Evolutionary conservation across 2,329 filamentous ascomycete genomes (phyloP).

Genomic region (Orbilia oligospora): DNA sequence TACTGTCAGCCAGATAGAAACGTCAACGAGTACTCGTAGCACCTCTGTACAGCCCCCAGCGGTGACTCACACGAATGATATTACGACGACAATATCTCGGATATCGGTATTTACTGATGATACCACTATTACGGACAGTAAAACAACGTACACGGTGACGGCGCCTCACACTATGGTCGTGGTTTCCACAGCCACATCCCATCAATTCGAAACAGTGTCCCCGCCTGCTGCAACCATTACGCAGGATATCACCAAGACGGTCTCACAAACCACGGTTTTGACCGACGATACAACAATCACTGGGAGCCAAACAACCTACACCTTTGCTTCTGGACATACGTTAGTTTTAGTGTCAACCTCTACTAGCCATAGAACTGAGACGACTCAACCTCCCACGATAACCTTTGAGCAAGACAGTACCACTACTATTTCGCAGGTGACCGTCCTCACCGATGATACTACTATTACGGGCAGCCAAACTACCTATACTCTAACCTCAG

Average conservation of each 20-base stretch:
- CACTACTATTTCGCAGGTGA: not conserved
- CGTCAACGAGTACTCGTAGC: slow-evolving; percentile 18
- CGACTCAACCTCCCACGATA: not conserved
- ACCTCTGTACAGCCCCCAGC: not conserved
- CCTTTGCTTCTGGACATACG: not conserved
- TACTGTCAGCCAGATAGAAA: slow-evolving; percentile 18
- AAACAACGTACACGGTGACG: slow-evolving; percentile 12
- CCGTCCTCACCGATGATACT: slow-evolving; percentile 11
- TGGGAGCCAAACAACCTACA: not conserved
- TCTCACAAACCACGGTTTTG: slow-evolving; percentile 11
- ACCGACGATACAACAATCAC: slow-evolving; percentile 11
- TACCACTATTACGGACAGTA: slow-evolving; percentile 16
- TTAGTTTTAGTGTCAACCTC: not conserved
- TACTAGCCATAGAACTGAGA: not conserved
- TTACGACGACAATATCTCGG: slow-evolving; percentile 29
- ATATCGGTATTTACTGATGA: slow-evolving; percentile 23
- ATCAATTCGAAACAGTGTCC: not conserved
- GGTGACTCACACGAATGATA: slow-evolving; percentile 12
- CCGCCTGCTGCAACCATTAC: not conserved
- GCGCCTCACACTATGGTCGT: not conserved
- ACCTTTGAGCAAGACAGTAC: slow-evolving; percentile 9
- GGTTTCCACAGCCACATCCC: slow-evolving; percentile 4
- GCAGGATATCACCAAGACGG: slow-evolving; percentile 1
- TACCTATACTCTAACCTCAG: slow-evolving; percentile 21
- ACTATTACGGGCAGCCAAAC: slow-evolving; percentile 8